Conservation (phyloP, 2,329 filamentous ascomycete genomes). For the Akanthomyces muscarius region DNA sequence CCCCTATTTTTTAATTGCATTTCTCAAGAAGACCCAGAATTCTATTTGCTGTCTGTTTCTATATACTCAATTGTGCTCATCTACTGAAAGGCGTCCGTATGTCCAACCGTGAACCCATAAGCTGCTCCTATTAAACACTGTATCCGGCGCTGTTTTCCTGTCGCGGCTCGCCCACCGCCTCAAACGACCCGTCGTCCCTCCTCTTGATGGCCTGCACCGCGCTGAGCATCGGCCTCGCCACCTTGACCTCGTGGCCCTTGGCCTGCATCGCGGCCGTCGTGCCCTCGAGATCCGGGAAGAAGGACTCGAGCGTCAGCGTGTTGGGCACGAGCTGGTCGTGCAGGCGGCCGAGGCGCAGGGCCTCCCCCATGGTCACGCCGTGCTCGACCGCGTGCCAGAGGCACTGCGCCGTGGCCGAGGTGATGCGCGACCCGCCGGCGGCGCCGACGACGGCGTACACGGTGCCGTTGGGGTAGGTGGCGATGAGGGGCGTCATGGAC, state of each 20-base stretch:
- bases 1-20: constrained; percentile 5
- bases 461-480: constrained; percentile 57
- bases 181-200: constrained; percentile 63
- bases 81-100: neutral
- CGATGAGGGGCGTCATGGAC: constrained; percentile 76
- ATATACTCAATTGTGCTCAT: neutral
- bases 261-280: constrained; percentile 60
- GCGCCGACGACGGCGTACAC: constrained; percentile 70
- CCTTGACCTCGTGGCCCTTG: constrained; percentile 68
- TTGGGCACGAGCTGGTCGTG: constrained; percentile 83
- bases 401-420: constrained; percentile 72
- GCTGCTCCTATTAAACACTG: constrained; percentile 26
- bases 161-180: constrained; percentile 72
- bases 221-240: constrained; percentile 60
- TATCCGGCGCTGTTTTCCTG: constrained; percentile 67
- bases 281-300: constrained; percentile 53
- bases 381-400: constrained; percentile 70
- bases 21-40: neutral
- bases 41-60: neutral
- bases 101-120: no score
- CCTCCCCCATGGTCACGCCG: constrained; percentile 52
- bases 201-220: constrained; percentile 66
- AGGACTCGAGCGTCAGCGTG: constrained; percentile 61
- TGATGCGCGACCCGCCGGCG: constrained; percentile 79
- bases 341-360: constrained; percentile 63